Base-by-base conservation (phyloP, 192 early-diverging fungal species). In the Diversispora epigaea region DNA sequence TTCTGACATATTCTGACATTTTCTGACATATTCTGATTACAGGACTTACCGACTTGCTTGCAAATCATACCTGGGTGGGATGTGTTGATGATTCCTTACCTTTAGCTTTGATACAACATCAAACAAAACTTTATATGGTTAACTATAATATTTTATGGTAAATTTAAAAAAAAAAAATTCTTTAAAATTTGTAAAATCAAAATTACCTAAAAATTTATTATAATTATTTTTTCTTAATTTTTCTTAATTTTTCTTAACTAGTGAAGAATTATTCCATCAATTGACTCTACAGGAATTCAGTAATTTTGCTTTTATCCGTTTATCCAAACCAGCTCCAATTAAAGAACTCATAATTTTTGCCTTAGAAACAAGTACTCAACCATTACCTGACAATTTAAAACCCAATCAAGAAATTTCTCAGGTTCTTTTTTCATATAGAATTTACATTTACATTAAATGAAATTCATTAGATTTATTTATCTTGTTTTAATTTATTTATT, bases 251-350 rank as follows among this genome's bases (percentile, higher is more conserved):
- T 32, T 32, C 25, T 32, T 32, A 32, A 12, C 45, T 54, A 94
- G 93, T 78, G 89, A 90, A 69, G 92, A 95, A 60, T 81, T 99
- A 41, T 95, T 99, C 76, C 95, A 97, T 82, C 96, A 99, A 77
- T 82, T 94, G 2, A 81, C 80, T 45, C 76, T 98, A 15, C 81
- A 82, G 22, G 91, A 93, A 43, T 96, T 99, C 80, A 88, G 87
- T 63, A 99, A 99, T 76, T 96, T 93, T 80, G 97, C 96, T 4
- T 84, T 77, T 43, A 86, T 96, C 39, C 62, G 83, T 19, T 80
- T 95, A 45, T 84, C 89, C 11, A 81, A 78, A 2, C 85, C 93
- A 5, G 86, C 87, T 25, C 79, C 89, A 14, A 90, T 97, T 65
- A 76, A 81, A 60, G 89, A 94, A 0, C 82, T 93, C 56, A 81